Percentiles rank a stretch among this genome's conserved stretches.
Evolutionary conservation across 169 alveolate species (phyloP).

Genomic region (Eimeria zaria): DNA sequence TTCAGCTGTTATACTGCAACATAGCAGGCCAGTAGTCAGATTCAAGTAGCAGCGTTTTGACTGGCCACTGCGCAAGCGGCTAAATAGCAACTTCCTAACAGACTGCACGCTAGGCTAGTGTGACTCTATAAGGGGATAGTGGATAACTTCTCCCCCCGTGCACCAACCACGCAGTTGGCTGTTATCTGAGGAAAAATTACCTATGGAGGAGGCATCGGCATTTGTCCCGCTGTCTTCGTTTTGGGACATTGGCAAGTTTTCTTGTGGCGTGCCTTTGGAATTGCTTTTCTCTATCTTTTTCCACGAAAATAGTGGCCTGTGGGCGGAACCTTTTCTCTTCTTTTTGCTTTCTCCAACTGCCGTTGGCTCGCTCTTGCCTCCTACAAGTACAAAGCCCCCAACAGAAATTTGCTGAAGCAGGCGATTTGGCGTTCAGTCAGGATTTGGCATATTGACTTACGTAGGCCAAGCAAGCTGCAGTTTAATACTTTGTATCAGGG

Average conservation of each 20-base stretch:
- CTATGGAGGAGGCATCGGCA: not conserved
- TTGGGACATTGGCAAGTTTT: not conserved
- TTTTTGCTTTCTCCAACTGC: not conserved
- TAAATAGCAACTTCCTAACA: not conserved
- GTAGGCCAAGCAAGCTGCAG: not conserved
- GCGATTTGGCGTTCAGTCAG: not conserved
- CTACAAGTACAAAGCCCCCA: not conserved
- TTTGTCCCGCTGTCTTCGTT: not conserved
- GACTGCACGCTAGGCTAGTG: not conserved
- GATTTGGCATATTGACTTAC: not conserved
- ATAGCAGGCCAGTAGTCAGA: not conserved
- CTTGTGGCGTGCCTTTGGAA: conserved; percentile 1
- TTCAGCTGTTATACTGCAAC: not conserved
- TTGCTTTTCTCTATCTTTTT: not conserved
- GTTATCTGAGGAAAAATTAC: not conserved
- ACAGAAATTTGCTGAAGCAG: not conserved
- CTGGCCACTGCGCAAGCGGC: not conserved
- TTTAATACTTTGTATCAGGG: not conserved
- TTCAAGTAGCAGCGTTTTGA: not conserved
- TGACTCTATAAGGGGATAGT: not conserved
- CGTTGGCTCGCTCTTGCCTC: not conserved
- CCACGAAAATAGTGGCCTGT: not conserved
- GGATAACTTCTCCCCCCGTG: not conserved
- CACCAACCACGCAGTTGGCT: not conserved
- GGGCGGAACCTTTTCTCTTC: not conserved